These are phyloP conservation scores for Quercus dentata DNA, from an alignment of 306 rosid species.

Conservation along the genomic window DNA sequence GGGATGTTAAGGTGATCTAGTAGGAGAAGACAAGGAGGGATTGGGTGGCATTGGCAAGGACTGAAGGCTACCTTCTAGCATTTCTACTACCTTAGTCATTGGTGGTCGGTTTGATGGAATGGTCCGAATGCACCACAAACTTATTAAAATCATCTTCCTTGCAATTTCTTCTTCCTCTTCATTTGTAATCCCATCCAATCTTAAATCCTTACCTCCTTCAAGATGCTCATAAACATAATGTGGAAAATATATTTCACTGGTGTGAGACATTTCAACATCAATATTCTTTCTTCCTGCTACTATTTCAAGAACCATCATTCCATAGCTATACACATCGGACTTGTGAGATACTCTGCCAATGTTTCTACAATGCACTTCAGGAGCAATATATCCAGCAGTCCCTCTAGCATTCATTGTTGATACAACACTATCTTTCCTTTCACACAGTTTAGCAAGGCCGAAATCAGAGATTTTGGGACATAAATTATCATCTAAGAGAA, in stretches of 20 bases:
- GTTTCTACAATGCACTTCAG: slow-evolving; percentile 20
- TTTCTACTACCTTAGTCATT: slow-evolving; percentile 35
- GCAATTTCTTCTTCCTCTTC: slow-evolving; percentile 26
- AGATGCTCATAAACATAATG: slow-evolving; percentile 25
- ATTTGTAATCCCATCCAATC: neutral
- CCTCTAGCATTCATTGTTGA: slow-evolving; percentile 30
- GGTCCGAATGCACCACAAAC: slow-evolving; percentile 41
- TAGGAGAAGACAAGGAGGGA: slow-evolving; percentile 23
- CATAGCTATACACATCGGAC: slow-evolving; percentile 40
- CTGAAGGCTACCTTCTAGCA: slow-evolving; percentile 30
- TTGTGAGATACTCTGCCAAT: slow-evolving; percentile 29
- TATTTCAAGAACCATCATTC: slow-evolving; percentile 37
- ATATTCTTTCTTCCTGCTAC: slow-evolving; percentile 31
- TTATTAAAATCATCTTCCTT: slow-evolving; percentile 28
- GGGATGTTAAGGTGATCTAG: neutral
- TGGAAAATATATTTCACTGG: slow-evolving; percentile 23
- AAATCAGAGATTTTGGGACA: slow-evolving; percentile 41
- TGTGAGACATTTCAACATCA: neutral
- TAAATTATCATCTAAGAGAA: slow-evolving; percentile 17
- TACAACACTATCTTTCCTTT: slow-evolving; percentile 28
- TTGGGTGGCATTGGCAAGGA: slow-evolving; percentile 34
- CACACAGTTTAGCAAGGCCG: slow-evolving; percentile 34
- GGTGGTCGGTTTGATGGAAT: slow-evolving; percentile 35
- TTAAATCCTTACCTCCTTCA: neutral
- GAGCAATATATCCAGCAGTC: slow-evolving; percentile 35